Conservation (phyloP, 2,329 filamentous ascomycete genomes). For the Fusarium cyanostomum region DNA sequence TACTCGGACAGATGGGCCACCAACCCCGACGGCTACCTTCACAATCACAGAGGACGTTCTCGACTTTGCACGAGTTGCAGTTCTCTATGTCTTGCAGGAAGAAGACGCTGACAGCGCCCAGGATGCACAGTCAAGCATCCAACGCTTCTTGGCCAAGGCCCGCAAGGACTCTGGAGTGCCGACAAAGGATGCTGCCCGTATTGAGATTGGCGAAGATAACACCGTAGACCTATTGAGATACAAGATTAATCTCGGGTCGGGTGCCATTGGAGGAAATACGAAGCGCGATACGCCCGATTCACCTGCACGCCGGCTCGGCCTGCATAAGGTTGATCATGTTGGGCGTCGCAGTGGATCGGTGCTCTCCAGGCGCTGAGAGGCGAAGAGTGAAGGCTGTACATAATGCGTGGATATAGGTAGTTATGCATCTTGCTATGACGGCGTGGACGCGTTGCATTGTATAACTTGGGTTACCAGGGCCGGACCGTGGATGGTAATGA, state of each 20-base stretch:
- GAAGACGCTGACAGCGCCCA: constrained; percentile 60
- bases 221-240: constrained; percentile 62
- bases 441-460: constrained; percentile 22
- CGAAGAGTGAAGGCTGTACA: constrained; percentile 33
- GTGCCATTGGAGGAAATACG: constrained; percentile 41
- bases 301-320: background rate
- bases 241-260: constrained; percentile 51
- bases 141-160: constrained; percentile 62
- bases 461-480: constrained; percentile 18
- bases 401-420: constrained; percentile 34
- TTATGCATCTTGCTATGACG: constrained; percentile 29
- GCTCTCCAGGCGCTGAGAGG: constrained; percentile 1
- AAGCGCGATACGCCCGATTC: constrained; percentile 30
- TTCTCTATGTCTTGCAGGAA: constrained; percentile 70
- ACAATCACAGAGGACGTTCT: constrained; percentile 63
- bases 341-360: constrained; percentile 20
- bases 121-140: constrained; percentile 62
- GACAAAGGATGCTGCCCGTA: constrained; percentile 53
- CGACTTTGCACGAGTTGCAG: constrained; percentile 70
- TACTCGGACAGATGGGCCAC: constrained; percentile 15
- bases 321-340: background rate
- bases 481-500: constrained; percentile 37
- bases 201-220: constrained; percentile 56
- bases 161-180: constrained; percentile 38
- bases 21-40: constrained; percentile 49